phyloP scores from a whole-genome alignment of 202 grass and related monocot species.

The Musa balbisiana region DNA sequence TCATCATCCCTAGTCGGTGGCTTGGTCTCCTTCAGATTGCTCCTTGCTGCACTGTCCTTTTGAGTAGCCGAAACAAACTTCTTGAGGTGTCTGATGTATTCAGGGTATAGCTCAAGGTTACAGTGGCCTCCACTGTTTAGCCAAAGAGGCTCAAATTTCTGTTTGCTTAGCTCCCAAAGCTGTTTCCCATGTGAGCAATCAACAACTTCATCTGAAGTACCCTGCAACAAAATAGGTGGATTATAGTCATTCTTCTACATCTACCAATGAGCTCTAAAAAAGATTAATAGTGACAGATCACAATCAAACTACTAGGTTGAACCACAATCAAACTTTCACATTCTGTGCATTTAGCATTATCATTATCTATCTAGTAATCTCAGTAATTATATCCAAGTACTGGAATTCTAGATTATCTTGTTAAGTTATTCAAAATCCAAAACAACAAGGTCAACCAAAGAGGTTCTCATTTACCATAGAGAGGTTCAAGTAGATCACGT shows the following conservation, averaged over 20 bases:
- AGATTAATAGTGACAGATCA: neutral
- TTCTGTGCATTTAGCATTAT: too few species aligned
- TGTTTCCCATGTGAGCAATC: slow-evolving; percentile 16
- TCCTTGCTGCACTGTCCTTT: neutral
- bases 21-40: neutral
- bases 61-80: slow-evolving; percentile 6
- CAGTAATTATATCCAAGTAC: too few species aligned
- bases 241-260: neutral
- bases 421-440: too few species aligned
- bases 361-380: too few species aligned
- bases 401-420: too few species aligned
- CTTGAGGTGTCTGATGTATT: slow-evolving; percentile 7
- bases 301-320: too few species aligned
- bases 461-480: too few species aligned
- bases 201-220: slow-evolving; percentile 10
- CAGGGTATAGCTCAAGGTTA: slow-evolving; percentile 13
- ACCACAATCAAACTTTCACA: too few species aligned
- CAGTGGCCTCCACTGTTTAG: slow-evolving; percentile 7
- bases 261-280: neutral
- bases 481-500: too few species aligned
- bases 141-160: slow-evolving; percentile 18
- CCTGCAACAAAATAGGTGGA: neutral
- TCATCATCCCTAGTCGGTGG: neutral
- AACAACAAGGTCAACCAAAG: too few species aligned
- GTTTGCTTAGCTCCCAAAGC: slow-evolving; percentile 20